Percentiles rank a stretch among this genome's conserved stretches.
Evolutionary conservation across 768 basidiomycete species (phyloP).

Genomic region (Mycena leptocephala): DNA sequence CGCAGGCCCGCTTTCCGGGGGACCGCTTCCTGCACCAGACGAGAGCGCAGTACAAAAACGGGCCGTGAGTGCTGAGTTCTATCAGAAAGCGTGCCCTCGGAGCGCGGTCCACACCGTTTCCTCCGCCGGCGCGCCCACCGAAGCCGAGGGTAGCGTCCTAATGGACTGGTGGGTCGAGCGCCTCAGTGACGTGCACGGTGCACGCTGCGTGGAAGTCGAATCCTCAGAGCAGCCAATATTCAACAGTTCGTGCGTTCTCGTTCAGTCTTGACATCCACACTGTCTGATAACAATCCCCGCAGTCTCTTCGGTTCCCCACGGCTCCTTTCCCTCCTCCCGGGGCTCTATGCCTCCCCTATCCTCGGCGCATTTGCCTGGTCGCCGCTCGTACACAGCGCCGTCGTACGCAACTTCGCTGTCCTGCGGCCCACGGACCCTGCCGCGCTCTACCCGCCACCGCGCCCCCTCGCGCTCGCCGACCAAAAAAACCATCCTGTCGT

Average conservation of each 20-base stretch:
- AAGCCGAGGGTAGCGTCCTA: conserved; percentile 58
- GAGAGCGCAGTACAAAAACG: conserved; percentile 40
- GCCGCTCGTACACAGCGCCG: conserved; percentile 63
- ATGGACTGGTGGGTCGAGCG: conserved; percentile 67
- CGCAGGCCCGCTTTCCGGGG: conserved; percentile 70
- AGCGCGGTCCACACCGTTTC: conserved; percentile 50
- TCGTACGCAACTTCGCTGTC: conserved; percentile 65
- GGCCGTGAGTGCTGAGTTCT: conserved; percentile 68
- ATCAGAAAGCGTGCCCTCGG: conserved; percentile 64
- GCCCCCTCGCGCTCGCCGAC: conserved; percentile 21
- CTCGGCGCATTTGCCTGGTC: conserved; percentile 69
- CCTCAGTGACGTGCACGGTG: conserved; percentile 52
- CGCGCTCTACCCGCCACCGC: conserved; percentile 34
- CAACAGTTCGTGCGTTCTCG: conserved; percentile 61
- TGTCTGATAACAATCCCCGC: background rate
- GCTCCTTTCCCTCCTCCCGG: conserved; percentile 60
- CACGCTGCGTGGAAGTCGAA: conserved; percentile 62
- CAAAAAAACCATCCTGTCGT: background rate
- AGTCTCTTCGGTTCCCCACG: conserved; percentile 65
- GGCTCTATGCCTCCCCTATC: conserved; percentile 65
- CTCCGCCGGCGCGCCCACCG: conserved; percentile 52
- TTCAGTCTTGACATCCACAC: background rate
- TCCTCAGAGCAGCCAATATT: conserved; percentile 59
- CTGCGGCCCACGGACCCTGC: conserved; percentile 53
- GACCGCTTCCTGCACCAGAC: conserved; percentile 47